Conservation (phyloP, 179 eudicot species). For the Heliamphora pulchella region DNA sequence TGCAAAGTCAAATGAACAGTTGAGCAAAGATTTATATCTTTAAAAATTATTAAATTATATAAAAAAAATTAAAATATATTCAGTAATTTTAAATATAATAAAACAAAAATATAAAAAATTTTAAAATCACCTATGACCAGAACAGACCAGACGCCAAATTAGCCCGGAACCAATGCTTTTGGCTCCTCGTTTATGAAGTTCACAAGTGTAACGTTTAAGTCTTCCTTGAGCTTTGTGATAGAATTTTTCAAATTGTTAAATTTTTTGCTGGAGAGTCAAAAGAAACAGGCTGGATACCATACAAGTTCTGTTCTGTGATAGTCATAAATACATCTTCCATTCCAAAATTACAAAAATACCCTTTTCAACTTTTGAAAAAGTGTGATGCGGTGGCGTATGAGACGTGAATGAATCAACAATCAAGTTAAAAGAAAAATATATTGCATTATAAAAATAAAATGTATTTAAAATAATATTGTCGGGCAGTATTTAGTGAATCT, state of each 20-base stretch:
- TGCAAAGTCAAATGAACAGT: slow-evolving; percentile 21
- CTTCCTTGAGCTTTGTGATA: slow-evolving; percentile 8
- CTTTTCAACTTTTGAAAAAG: slow-evolving; percentile 12
- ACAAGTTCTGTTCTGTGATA: slow-evolving; percentile 5
- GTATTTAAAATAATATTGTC: too few relatives aligned
- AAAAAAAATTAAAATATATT: too few relatives aligned
- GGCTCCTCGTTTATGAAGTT: slow-evolving; percentile 2
- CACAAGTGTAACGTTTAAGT: not conserved
- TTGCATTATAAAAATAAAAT: too few relatives aligned
- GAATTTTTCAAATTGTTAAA: too few relatives aligned
- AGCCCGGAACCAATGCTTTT: not conserved
- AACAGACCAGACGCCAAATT: slow-evolving; percentile 13
- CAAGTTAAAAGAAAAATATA: not conserved
- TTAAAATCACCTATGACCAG: too few relatives aligned
- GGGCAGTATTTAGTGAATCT: too few relatives aligned
- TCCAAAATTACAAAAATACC: not conserved
- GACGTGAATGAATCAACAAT: not conserved
- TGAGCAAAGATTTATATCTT: too few relatives aligned
- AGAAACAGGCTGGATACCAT: slow-evolving; percentile 24
- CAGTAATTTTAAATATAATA: too few relatives aligned
- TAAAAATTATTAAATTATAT: too few relatives aligned
- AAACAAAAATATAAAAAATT: too few relatives aligned
- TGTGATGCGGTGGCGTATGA: not conserved
- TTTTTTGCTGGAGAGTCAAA: not conserved
- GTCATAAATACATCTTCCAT: slow-evolving; percentile 13